These are phyloP conservation scores for Pseudocercospora cruenta DNA, from an alignment of 2,329 filamentous ascomycete genomes.

Conservation along the genomic window DNA sequence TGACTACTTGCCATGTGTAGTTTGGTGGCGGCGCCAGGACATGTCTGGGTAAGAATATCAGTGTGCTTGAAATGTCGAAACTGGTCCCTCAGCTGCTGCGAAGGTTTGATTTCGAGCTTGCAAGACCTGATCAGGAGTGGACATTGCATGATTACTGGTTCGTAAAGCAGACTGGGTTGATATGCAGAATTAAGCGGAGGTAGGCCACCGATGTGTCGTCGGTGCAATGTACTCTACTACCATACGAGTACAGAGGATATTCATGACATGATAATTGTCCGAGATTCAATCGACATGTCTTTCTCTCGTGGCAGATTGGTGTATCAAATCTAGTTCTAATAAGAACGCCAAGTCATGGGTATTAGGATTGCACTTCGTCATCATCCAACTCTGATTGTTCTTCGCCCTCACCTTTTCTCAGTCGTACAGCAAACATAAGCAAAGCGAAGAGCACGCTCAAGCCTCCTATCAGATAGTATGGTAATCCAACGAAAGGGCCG, in stretches of 20 bases:
- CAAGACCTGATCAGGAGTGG: constrained; percentile 29
- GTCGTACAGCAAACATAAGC: constrained; percentile 25
- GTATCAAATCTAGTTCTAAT: too few species aligned
- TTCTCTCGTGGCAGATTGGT: too few species aligned
- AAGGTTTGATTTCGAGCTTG: constrained; percentile 31
- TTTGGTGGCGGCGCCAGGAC: constrained; percentile 25
- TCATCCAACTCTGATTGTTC: not conserved
- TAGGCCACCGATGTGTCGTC: not conserved
- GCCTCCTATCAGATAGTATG: constrained; percentile 47
- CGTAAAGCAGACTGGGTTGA: constrained; percentile 30
- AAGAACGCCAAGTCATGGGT: not conserved
- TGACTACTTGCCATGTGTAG: constrained; percentile 11
- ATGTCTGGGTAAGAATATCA: constrained; percentile 31
- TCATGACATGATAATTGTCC: too few species aligned
- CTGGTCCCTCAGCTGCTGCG: constrained; percentile 34
- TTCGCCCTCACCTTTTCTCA: constrained; percentile 39
- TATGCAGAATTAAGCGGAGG: constrained; percentile 29
- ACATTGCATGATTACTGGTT: constrained; percentile 18
- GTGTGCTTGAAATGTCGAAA: constrained; percentile 36
- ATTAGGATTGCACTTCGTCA: not conserved
- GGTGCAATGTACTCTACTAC: not conserved
- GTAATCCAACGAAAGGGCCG: constrained; percentile 55
- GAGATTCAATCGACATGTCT: too few species aligned
- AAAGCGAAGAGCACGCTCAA: constrained; percentile 34
- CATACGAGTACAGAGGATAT: too few species aligned